These are phyloP conservation scores for Mortierella claussenii DNA, from an alignment of 192 early-diverging fungal genomes.

Conservation along the genomic window DNA sequence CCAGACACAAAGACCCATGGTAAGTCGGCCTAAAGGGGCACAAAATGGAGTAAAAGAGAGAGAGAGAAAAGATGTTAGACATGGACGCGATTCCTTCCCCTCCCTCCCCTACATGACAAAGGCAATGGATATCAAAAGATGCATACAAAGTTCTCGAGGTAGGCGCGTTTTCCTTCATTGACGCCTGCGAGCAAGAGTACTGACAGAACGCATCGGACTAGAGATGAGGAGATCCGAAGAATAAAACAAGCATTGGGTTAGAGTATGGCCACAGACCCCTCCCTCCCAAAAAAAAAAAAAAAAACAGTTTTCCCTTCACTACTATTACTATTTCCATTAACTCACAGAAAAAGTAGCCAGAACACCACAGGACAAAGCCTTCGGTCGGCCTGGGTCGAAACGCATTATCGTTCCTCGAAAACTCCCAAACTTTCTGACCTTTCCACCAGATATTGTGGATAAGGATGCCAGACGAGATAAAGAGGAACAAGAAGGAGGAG, in stretches of 20 bases:
- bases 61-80: background rate
- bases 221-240: background rate
- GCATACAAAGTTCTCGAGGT: slow-evolving; percentile 47
- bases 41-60: background rate
- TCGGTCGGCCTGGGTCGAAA: slow-evolving; percentile 48
- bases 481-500: slow-evolving; percentile 47
- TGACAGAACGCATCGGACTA: slow-evolving; percentile 39
- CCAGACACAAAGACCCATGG: slow-evolving; percentile 50
- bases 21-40: slow-evolving; percentile 22
- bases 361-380: slow-evolving; percentile 48
- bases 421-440: slow-evolving; percentile 51
- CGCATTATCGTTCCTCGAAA: slow-evolving; percentile 42
- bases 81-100: background rate
- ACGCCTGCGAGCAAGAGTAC: slow-evolving; percentile 24
- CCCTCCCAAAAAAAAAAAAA: background rate
- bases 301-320: background rate
- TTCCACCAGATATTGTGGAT: slow-evolving; percentile 54
- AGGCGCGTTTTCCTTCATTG: slow-evolving; percentile 34
- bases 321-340: background rate
- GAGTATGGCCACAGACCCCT: background rate
- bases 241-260: too few relatives aligned
- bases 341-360: slow-evolving; percentile 50
- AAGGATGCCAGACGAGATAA: slow-evolving; percentile 43
- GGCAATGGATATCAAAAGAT: background rate
- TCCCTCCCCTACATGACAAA: background rate